These are phyloP conservation scores for Bromus sterilis DNA, from an alignment of 176 grass and related monocot genomes.

Conservation along the genomic window DNA sequence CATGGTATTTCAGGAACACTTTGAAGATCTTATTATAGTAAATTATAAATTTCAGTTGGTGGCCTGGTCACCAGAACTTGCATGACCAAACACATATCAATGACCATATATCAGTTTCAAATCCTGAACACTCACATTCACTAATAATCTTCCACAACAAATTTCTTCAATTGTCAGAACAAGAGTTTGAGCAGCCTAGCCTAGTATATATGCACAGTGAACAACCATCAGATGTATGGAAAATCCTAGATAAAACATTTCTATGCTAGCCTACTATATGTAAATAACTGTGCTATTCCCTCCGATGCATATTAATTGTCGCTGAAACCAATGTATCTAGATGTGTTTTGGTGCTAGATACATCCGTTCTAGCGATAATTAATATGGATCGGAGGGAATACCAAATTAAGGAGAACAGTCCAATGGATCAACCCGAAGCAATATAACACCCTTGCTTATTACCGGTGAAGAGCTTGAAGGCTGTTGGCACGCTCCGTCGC, in stretches of 20 bases:
- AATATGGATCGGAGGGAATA: too few species aligned
- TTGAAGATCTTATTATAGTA: not conserved
- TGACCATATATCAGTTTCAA: not conserved
- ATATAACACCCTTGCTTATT: not conserved
- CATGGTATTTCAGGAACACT: not conserved
- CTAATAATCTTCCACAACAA: not conserved
- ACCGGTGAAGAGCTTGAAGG: conserved; percentile 75
- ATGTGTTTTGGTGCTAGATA: too few species aligned
- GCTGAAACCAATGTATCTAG: too few species aligned
- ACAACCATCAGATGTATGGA: not conserved
- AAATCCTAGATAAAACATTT: not conserved
- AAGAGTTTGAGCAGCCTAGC: not conserved
- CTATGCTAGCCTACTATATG: not conserved
- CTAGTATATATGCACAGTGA: not conserved
- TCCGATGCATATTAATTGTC: too few species aligned
- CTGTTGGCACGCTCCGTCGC: conserved; percentile 48
- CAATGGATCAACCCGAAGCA: not conserved
- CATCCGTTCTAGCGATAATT: too few species aligned
- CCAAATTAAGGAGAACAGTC: too few species aligned
- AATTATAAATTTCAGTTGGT: not conserved
- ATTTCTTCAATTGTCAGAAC: not conserved
- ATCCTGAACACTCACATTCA: not conserved
- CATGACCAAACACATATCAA: not conserved
- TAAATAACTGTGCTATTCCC: too few species aligned
- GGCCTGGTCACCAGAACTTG: not conserved